A percentile compares a stretch with the other conserved stretches of the same genome.
phyloP scores from a whole-genome alignment of 192 early-diverging fungal species.

The Gaertneriomyces semiglobifer region DNA sequence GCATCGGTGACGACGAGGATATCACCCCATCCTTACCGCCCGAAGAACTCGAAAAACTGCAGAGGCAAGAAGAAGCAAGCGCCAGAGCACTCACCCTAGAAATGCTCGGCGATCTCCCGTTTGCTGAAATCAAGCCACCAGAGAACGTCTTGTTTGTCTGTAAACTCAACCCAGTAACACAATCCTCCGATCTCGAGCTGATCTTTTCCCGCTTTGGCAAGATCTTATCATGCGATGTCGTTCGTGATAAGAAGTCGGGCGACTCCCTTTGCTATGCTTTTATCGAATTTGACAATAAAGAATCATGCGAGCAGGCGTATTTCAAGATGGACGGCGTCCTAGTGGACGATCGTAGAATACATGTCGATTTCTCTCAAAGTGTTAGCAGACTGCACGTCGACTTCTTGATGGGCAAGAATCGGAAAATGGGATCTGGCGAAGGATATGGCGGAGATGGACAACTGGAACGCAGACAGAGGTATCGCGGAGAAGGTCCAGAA shows the following conservation, averaged over 20 bases:
- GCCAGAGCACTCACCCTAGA: constrained; percentile 92
- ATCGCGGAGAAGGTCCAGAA: constrained; percentile 23
- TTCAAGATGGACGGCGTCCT: constrained; percentile 96
- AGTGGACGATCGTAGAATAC: constrained; percentile 92
- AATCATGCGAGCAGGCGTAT: constrained; percentile 82
- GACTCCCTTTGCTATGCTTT: constrained; percentile 93
- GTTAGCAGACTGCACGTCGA: constrained; percentile 80
- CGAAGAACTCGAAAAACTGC: constrained; percentile 63
- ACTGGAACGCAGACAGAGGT: constrained; percentile 33
- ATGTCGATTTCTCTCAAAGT: constrained; percentile 97
- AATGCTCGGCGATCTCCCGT: constrained; percentile 96
- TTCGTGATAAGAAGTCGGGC: constrained; percentile 77
- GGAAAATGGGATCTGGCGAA: constrained; percentile 29
- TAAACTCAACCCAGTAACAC: constrained; percentile 84
- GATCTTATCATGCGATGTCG: constrained; percentile 81
- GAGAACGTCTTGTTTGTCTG: constrained; percentile 97
- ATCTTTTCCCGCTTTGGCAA: constrained; percentile 92
- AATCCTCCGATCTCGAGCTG: constrained; percentile 84
- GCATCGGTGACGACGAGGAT: constrained; percentile 81
- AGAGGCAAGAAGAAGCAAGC: constrained; percentile 69
- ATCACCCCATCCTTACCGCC: constrained; percentile 44
- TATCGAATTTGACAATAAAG: constrained; percentile 88
- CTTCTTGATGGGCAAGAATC: constrained; percentile 56
- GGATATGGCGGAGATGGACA: constrained; percentile 35
- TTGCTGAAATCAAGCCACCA: constrained; percentile 94